Base-by-base conservation (phyloP, 1,284 basidiomycete species). In the Cutaneotrichosporon sp. region DNA sequence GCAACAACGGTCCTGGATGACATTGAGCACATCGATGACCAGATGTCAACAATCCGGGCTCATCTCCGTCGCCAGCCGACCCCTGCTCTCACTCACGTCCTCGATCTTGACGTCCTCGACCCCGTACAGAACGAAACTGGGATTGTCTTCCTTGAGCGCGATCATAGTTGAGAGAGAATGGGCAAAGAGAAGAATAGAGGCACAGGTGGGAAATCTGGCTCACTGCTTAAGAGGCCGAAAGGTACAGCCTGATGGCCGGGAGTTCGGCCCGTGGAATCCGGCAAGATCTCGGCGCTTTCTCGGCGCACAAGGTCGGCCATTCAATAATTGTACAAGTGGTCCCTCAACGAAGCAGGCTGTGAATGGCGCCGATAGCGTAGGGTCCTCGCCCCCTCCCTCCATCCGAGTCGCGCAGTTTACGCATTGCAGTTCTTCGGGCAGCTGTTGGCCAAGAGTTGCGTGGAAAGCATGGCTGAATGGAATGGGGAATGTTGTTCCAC, bases 91-190 rank as follows among this genome's bases (percentile, higher is more conserved):
- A 64, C 72, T 63, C 55, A 75, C 73, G 39, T 88, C 59, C 47
- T 75, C 71, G 37, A 63, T 68, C 49, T 67, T 65, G 55, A 68
- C 67, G 51, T 74, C 56, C 55, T 74, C 67, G 49, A 74, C 63
- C 44, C 71, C 72, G 60, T 71, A 69, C 10, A 75, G 64, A 17
- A 74, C 69, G 48, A 74, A 74, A 44, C 63, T 66, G 35, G 69
- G 71, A 64, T 75, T 75, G 50, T 73, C 71, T 11, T 51, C 31
- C 53, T 66, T 64, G 57, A 66, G 44, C 14, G 29, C 19, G 25
- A 2, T 6, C 46, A 49, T 49, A n/a, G 11, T 41, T 25, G 11
- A 16, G 37, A 39, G 37, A n/a, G 35, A 39, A 3, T 31, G 35
- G 22, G 24, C 12, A 26, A 37, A 6, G 45, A 17, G 10, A 19